A percentile compares a stretch with the other conserved stretches of the same genome.
Evolutionary conservation across 1,139 yeast genomes (phyloP).

Genomic region (Candida pseudocylindracea): DNA sequence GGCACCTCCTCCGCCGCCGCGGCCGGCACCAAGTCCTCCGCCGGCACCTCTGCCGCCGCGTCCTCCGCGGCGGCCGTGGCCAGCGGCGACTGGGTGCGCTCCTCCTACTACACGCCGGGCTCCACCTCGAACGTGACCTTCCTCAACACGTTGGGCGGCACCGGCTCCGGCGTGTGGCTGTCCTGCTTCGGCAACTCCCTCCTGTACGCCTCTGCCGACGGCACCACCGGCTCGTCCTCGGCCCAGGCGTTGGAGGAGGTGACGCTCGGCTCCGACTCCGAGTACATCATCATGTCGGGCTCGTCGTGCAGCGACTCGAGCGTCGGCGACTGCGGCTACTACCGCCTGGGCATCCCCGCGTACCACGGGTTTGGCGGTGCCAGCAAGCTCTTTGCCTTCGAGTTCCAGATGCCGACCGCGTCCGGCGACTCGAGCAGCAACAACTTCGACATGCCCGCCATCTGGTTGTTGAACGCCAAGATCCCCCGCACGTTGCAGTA

Average conservation of each 20-base stretch:
- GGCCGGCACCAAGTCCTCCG: constrained; percentile 2
- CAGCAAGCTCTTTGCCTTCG: constrained; percentile 69
- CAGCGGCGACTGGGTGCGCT: constrained; percentile 7
- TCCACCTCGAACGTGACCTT: constrained; percentile 8
- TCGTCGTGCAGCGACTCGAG: constrained; percentile 18
- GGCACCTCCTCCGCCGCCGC: constrained; percentile 2
- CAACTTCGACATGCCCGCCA: constrained; percentile 80
- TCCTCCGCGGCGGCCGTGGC: constrained; percentile 3
- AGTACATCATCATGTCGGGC: constrained; percentile 38
- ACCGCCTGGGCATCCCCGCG: constrained; percentile 73
- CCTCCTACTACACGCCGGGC: constrained; percentile 9
- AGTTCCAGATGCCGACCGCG: constrained; percentile 78
- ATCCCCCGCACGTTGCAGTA: constrained; percentile 87
- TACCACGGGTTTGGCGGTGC: constrained; percentile 75
- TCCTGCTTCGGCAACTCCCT: constrained; percentile 9
- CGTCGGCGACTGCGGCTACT: constrained; percentile 54
- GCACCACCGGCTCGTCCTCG: constrained; percentile 15
- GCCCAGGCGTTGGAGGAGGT: constrained; percentile 29
- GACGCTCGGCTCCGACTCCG: constrained; percentile 31
- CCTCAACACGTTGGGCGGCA: constrained; percentile 10
- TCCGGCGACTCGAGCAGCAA: constrained; percentile 14
- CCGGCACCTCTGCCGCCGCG: constrained; percentile 2
- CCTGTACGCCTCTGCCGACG: constrained; percentile 13
- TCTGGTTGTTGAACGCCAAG: constrained; percentile 86
- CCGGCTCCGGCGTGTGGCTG: constrained; percentile 10